These are phyloP conservation scores for Trametes punicea DNA, from an alignment of 768 basidiomycete genomes.

Conservation along the genomic window DNA sequence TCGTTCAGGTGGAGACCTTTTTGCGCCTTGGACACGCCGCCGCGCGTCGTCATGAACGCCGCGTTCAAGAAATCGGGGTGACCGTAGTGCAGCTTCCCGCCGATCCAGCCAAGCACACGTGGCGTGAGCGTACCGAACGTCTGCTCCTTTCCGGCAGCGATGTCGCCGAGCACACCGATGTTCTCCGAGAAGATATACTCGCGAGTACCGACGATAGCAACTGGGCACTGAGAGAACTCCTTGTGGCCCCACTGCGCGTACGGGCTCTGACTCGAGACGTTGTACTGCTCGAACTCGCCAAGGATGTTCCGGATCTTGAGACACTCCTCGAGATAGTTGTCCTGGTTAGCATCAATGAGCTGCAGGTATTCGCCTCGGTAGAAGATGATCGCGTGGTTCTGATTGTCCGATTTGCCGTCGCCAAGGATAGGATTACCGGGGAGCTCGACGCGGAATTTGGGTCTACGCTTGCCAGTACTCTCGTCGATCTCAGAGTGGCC, in stretches of 20 bases:
- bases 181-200: conserved; percentile 99
- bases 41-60: conserved; percentile 97
- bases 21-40: conserved; percentile 98
- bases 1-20: conserved; percentile 98
- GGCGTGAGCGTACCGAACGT: conserved; percentile 99
- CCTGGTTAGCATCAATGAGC: conserved; percentile 99
- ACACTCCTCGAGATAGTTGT: conserved; percentile 99
- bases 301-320: conserved; percentile 97
- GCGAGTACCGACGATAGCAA: conserved; percentile 96
- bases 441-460: conserved; percentile 96
- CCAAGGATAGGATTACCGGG: conserved; percentile 99
- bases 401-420: conserved; percentile 99
- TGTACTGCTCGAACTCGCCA: conserved; percentile 96
- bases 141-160: conserved; percentile 99
- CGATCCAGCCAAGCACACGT: conserved; percentile 92
- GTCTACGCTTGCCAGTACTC: conserved; percentile 81
- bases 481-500: conserved; percentile 96
- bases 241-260: conserved; percentile 96
- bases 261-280: conserved; percentile 86
- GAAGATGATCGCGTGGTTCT: conserved; percentile 99
- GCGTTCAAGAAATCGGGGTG: conserved; percentile 99
- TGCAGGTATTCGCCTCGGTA: conserved; percentile 99
- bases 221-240: conserved; percentile 85
- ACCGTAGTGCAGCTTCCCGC: conserved; percentile 97
- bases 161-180: conserved; percentile 97